Base-by-base conservation (phyloP, 202 grass and related monocot genomes). In the Brachypodium distachyon region DNA sequence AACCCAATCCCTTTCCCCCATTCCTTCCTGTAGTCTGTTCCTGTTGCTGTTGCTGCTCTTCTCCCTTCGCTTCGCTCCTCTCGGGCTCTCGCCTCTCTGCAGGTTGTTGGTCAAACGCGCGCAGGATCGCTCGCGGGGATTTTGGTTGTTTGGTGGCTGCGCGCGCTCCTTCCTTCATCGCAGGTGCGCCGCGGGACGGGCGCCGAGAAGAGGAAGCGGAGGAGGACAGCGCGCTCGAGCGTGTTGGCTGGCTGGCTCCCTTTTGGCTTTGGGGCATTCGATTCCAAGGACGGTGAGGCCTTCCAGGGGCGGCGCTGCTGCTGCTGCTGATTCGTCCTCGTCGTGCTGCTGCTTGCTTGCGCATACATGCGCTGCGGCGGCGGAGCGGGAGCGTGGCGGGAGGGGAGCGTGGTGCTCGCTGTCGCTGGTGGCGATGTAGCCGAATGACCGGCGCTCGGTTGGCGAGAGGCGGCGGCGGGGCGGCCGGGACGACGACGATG, bases 361-460 rank as follows among this genome's bases (percentile, higher is more conserved):
- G 12, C 11, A 53, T 33, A 64, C 25, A 86, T 86, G 84, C 56
- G 8, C 43, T 7, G 44, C 34, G 63, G 25, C 8, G 40, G 16
- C 33, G 33, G 4, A 3, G 33, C 33, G 41, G 25, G 0, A 0
- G 3, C 40, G 64, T 46, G 4, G 18, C 40, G 0, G 34, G 43
- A 7, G 62, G 26, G 26, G 62, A 17, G 13, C 11, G n/a, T n/a
- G n/a, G n/a, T n/a, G n/a, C 19, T 4, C n/a, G 3, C 27, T 26
- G 37, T 1, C 39, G 78, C 53, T 55, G 62, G 61, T 71, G 78
- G 62, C 36, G 62, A 77, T 87, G 84, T 82, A 86, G 64, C 55
- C 39, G 67, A 67, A 69, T 83, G 84, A 85, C 73, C 71, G 53
- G 81, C 1, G 42, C 44, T 70, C 72, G 83, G 52, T 73, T 61